phyloP scores from a whole-genome alignment of 441 rosid genomes.

The Pelargonium citronellum region DNA sequence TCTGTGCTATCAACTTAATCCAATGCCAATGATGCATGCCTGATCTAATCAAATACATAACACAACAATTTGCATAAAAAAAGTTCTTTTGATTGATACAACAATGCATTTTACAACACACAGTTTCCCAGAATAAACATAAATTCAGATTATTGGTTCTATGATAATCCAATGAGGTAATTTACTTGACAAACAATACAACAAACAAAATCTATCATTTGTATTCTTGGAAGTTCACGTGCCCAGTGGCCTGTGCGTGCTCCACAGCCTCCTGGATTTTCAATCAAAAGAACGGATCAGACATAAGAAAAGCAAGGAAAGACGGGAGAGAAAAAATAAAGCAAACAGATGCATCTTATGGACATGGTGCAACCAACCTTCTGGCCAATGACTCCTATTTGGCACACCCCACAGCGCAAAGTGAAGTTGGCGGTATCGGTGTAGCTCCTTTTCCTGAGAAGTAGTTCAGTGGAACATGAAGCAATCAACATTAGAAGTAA shows the following conservation, averaged over 20 bases:
- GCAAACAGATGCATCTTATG: neutral
- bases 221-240: constrained; percentile 83
- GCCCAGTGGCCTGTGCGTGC: constrained; percentile 92
- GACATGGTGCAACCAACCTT: constrained; percentile 37
- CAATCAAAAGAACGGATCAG: neutral
- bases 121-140: neutral
- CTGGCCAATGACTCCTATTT: constrained; percentile 80
- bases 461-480: neutral
- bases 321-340: neutral
- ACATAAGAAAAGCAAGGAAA: neutral
- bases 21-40: no score
- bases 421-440: constrained; percentile 80
- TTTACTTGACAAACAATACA: neutral
- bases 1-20: no score
- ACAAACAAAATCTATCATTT: constrained; percentile 32
- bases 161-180: neutral
- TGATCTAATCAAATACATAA: neutral
- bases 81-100: neutral
- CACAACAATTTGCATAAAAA: constrained; percentile 7
- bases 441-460: constrained; percentile 63
- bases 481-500: neutral
- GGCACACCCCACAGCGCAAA: constrained; percentile 84
- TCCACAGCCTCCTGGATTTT: constrained; percentile 67
- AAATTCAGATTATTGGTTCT: constrained; percentile 15
- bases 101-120: constrained; percentile 11